phyloP scores from a whole-genome alignment of 352 stramenopile species.

The Globisporangium splendens region DNA sequence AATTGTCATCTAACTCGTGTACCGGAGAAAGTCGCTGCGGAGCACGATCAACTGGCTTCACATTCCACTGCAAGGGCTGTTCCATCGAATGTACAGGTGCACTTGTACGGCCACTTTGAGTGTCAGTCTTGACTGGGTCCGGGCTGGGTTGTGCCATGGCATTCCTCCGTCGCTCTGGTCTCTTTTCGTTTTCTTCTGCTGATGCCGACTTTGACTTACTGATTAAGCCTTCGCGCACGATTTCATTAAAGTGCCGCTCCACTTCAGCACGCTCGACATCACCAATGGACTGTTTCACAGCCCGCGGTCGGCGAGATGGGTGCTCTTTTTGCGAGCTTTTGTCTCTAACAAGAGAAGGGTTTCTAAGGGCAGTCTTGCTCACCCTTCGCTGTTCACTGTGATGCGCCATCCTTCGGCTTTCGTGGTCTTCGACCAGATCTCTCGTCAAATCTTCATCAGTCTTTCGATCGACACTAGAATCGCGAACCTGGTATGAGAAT shows the following conservation, averaged over 20 bases:
- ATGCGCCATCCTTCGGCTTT: neutral
- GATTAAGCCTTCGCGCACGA: constrained; percentile 5
- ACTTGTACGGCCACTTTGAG: neutral
- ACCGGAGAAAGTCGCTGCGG: too few species aligned
- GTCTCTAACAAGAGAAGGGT: too few species aligned
- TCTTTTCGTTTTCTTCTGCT: neutral
- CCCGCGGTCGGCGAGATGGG: neutral
- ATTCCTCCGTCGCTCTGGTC: too few species aligned
- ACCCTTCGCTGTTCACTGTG: too few species aligned
- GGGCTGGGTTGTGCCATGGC: neutral
- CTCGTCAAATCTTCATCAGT: constrained; percentile 2
- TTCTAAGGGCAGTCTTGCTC: too few species aligned
- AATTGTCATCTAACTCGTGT: too few species aligned
- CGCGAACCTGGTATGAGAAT: neutral
- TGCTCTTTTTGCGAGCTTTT: neutral
- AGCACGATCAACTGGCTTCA: neutral
- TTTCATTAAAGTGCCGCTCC: constrained; percentile 11
- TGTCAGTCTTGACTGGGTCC: neutral
- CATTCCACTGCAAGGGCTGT: neutral
- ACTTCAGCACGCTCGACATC: constrained; percentile 6
- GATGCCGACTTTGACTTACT: neutral
- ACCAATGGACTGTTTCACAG: neutral
- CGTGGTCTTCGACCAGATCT: neutral
- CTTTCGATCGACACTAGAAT: neutral
- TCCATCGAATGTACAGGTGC: neutral